A percentile compares a stretch with the other conserved stretches of the same genome.
phyloP scores from a whole-genome alignment of 2,329 filamentous ascomycete genomes.

The Alternaria postmessia region DNA sequence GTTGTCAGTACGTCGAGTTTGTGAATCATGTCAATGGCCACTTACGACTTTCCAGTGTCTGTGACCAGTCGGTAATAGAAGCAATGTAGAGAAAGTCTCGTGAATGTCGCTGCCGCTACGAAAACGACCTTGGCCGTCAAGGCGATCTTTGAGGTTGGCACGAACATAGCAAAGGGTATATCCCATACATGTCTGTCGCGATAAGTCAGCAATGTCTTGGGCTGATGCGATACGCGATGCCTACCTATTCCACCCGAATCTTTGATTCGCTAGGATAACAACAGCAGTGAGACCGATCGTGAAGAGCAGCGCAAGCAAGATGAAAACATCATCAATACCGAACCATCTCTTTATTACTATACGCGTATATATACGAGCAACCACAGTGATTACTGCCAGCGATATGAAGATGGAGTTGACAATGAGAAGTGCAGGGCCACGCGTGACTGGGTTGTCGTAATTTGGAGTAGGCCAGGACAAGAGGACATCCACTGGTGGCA shows the following conservation, averaged over 20 bases:
- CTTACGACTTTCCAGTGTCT: conserved; percentile 46
- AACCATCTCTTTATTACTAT: conserved; percentile 53
- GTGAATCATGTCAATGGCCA: not conserved
- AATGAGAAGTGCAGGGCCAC: conserved; percentile 52
- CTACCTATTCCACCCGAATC: conserved; percentile 50
- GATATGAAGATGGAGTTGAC: conserved; percentile 51
- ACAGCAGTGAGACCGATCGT: conserved; percentile 49
- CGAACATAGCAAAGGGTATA: conserved; percentile 41
- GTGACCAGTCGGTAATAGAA: conserved; percentile 57
- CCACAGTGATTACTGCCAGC: conserved; percentile 48
- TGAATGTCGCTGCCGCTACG: conserved; percentile 53
- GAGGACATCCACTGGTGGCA: conserved; percentile 41
- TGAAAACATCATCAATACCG: conserved; percentile 54
- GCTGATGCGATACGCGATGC: not conserved
- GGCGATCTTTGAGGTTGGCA: conserved; percentile 47
- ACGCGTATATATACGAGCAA: conserved; percentile 52
- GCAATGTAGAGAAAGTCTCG: conserved; percentile 54
- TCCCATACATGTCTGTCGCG: conserved; percentile 54
- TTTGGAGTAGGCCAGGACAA: conserved; percentile 52
- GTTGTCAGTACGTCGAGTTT: not conserved
- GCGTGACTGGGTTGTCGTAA: conserved; percentile 50
- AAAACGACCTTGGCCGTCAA: conserved; percentile 55
- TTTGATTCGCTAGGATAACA: conserved; percentile 54
- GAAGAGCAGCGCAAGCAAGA: conserved; percentile 50
- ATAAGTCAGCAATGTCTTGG: not conserved